Conservation (phyloP, 164 flowering plant species). For the Litsea cubeba region DNA sequence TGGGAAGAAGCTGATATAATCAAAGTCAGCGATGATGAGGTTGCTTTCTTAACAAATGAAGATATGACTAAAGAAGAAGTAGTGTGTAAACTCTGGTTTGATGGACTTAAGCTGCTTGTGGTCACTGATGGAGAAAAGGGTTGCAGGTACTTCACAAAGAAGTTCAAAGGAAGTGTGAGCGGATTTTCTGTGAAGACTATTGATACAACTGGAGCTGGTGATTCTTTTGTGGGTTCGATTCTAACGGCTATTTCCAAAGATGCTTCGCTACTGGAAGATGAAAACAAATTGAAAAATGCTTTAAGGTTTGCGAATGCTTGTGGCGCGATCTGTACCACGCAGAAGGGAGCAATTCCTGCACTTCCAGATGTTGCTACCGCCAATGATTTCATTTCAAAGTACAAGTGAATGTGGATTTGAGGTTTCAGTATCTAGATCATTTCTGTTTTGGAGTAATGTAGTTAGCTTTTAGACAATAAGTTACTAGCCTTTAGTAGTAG, state of each 20-base stretch:
- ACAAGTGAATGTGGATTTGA: background rate
- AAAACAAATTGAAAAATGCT: conserved; percentile 43
- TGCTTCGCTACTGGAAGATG: conserved; percentile 28
- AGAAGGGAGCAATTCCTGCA: conserved; percentile 75
- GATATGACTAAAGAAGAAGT: conserved; percentile 29
- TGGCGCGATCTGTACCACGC: conserved; percentile 60
- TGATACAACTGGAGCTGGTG: background rate
- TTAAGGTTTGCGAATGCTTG: conserved; percentile 54
- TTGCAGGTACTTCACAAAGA: conserved; percentile 43
- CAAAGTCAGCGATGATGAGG: conserved; percentile 57
- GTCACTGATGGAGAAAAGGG: conserved; percentile 38
- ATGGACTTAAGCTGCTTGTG: conserved; percentile 28
- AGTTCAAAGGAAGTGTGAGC: background rate
- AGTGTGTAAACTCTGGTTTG: conserved; percentile 27
- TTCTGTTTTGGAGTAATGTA: no score
- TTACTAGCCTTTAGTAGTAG: no score
- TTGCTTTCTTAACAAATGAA: conserved; percentile 34
- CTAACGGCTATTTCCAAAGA: background rate
- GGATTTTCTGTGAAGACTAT: background rate
- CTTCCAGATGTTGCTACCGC: conserved; percentile 29
- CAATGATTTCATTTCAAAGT: background rate
- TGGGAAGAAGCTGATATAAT: conserved; percentile 72
- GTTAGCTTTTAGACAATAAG: no score
- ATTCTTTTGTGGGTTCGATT: background rate
- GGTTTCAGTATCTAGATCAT: background rate